Percentiles rank a stretch among this genome's conserved stretches.
phyloP scores from a whole-genome alignment of 169 alveolate species.

The Amoebophrya sp. region DNA sequence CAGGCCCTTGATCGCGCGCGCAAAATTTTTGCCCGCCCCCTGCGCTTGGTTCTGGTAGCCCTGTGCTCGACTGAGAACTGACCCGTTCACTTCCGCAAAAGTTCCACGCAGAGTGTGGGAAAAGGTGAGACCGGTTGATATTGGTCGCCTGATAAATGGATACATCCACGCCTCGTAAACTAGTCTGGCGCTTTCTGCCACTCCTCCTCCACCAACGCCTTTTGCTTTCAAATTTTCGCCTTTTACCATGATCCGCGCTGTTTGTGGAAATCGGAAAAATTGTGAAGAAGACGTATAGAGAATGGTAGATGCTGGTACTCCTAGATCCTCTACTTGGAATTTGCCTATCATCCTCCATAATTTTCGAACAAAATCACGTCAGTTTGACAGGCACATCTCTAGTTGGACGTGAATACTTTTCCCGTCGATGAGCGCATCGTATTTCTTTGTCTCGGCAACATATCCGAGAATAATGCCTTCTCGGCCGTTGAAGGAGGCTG shows the following conservation, averaged over 20 bases:
- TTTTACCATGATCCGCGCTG: neutral
- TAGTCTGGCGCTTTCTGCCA: neutral
- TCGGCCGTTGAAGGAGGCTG: neutral
- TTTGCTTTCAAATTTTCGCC: neutral
- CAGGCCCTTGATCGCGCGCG: slow-evolving; percentile 1
- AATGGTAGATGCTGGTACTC: no score
- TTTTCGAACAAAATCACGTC: no score
- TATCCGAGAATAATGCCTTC: neutral
- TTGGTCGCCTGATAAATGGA: neutral
- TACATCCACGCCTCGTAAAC: neutral
- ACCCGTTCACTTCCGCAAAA: neutral
- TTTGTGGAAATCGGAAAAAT: no score
- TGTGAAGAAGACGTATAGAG: no score
- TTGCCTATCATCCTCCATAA: no score
- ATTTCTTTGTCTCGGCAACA: neutral
- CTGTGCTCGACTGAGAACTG: neutral
- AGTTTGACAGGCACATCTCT: no score
- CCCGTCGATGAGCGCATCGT: slow-evolving; percentile 24
- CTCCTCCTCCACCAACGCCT: neutral
- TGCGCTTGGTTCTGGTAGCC: neutral
- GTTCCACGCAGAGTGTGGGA: neutral
- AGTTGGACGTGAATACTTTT: no score
- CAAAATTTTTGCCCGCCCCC: neutral
- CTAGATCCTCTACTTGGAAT: no score
- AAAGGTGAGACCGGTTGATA: neutral